phyloP scores from a whole-genome alignment of 192 early-diverging fungal genomes.

The Dissophora globulifera region DNA sequence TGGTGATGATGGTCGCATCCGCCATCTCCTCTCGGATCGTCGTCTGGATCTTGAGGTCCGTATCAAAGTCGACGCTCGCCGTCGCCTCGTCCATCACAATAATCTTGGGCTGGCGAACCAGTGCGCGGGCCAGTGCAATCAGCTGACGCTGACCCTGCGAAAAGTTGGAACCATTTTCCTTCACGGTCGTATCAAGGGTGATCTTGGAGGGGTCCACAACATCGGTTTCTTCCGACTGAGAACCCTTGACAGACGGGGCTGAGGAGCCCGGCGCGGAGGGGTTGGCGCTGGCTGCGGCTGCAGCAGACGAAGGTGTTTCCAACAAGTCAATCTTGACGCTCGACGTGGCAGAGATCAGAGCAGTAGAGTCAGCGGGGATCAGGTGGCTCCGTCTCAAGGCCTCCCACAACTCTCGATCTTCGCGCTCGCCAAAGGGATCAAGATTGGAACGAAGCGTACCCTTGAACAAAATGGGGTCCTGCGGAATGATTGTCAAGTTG shows the following conservation, averaged over 20 bases:
- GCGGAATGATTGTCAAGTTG: conserved; percentile 74
- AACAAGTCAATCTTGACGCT: too few relatives aligned
- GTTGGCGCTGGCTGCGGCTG: too few relatives aligned
- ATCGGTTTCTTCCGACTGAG: conserved; percentile 5
- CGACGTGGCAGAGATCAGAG: background rate
- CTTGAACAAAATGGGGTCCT: conserved; percentile 80
- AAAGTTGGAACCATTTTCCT: conserved; percentile 81
- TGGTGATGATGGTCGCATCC: conserved; percentile 80
- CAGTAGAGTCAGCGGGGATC: conserved; percentile 37
- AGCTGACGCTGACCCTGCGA: conserved; percentile 81
- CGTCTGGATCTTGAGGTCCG: conserved; percentile 85
- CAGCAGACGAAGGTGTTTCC: too few relatives aligned
- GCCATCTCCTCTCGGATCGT: conserved; percentile 83
- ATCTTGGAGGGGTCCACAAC: conserved; percentile 39
- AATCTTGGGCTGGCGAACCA: conserved; percentile 69
- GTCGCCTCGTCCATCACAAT: conserved; percentile 93
- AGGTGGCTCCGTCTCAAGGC: conserved; percentile 81
- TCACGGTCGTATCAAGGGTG: conserved; percentile 75
- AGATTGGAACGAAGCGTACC: conserved; percentile 81
- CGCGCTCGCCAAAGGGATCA: conserved; percentile 84
- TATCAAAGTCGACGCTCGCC: conserved; percentile 87
- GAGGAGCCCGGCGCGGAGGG: too few relatives aligned
- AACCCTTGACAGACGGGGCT: conserved; percentile 14
- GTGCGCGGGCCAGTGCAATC: conserved; percentile 75
- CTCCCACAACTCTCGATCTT: conserved; percentile 80